These are phyloP conservation scores for Aristolochia contorta DNA, from an alignment of 164 flowering plant species.

Conservation along the genomic window DNA sequence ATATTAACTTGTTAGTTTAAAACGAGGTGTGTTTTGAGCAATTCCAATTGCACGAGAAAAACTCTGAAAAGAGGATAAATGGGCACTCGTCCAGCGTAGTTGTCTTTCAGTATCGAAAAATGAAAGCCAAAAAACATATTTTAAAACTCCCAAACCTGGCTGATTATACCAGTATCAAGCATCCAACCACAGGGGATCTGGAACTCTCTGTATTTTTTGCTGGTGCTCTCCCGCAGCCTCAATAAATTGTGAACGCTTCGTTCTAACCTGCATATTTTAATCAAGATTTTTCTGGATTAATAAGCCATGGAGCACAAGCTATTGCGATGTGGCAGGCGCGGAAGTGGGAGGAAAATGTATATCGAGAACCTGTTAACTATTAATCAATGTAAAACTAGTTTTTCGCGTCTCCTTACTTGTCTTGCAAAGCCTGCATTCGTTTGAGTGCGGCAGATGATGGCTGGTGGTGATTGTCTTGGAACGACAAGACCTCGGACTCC, in stretches of 20 bases:
- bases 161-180: constrained; percentile 23
- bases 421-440: constrained; percentile 57
- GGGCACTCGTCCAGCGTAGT: background rate
- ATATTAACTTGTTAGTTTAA: too few relatives aligned
- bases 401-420: constrained; percentile 46
- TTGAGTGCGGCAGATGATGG: constrained; percentile 26
- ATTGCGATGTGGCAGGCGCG: background rate
- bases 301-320: background rate
- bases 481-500: constrained; percentile 38
- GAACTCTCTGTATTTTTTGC: constrained; percentile 38
- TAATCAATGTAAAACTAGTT: background rate
- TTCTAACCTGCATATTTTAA: constrained; percentile 55
- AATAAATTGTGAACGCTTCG: constrained; percentile 33
- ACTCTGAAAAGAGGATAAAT: background rate
- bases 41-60: background rate
- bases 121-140: background rate
- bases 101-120: background rate
- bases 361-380: background rate
- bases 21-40: background rate
- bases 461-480: constrained; percentile 42
- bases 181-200: constrained; percentile 25
- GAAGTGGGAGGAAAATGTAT: background rate
- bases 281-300: background rate
- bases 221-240: constrained; percentile 37
- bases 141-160: constrained; percentile 36